A percentile compares a stretch with the other conserved stretches of the same genome.
Evolutionary conservation across 192 early-diverging fungal species (phyloP).

Genomic region (Entomortierella parvispora): DNA sequence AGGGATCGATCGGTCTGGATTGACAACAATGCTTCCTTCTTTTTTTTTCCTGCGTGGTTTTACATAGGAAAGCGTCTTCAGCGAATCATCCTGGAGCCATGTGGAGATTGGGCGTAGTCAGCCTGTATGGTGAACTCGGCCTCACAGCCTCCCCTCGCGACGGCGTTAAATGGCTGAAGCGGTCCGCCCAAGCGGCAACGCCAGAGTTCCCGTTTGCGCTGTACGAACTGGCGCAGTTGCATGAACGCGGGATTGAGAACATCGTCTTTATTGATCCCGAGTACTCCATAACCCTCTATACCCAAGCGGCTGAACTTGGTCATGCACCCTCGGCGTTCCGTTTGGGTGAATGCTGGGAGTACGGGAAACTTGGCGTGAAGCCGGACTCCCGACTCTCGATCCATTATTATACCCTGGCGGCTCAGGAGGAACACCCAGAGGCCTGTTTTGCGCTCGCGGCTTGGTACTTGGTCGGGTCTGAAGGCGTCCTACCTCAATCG

Average conservation of each 20-base stretch:
- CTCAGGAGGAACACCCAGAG: constrained; percentile 71
- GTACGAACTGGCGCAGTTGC: constrained; percentile 65
- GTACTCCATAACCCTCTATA: constrained; percentile 70
- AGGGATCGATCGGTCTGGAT: not conserved
- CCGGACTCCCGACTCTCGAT: constrained; percentile 63
- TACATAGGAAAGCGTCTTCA: constrained; percentile 70
- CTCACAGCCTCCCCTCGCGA: constrained; percentile 62
- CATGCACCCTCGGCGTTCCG: constrained; percentile 72
- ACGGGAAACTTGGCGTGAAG: constrained; percentile 66
- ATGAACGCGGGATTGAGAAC: constrained; percentile 66
- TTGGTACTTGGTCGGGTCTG: constrained; percentile 73
- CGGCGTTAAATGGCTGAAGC: constrained; percentile 70
- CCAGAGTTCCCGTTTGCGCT: constrained; percentile 68
- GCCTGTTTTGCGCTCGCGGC: constrained; percentile 71
- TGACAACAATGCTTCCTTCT: not conserved
- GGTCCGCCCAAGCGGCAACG: constrained; percentile 69
- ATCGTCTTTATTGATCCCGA: constrained; percentile 69
- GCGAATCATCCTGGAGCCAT: constrained; percentile 75
- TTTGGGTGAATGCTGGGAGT: constrained; percentile 72
- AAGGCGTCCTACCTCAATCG: constrained; percentile 65
- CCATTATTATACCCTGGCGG: constrained; percentile 72
- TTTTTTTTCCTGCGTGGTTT: not conserved
- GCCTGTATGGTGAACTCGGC: constrained; percentile 66
- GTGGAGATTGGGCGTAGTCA: constrained; percentile 71
- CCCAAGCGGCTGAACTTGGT: constrained; percentile 71